Evolutionary conservation across 1,139 yeast genomes (phyloP).

Genomic region (Geotrichum klebahnii): DNA sequence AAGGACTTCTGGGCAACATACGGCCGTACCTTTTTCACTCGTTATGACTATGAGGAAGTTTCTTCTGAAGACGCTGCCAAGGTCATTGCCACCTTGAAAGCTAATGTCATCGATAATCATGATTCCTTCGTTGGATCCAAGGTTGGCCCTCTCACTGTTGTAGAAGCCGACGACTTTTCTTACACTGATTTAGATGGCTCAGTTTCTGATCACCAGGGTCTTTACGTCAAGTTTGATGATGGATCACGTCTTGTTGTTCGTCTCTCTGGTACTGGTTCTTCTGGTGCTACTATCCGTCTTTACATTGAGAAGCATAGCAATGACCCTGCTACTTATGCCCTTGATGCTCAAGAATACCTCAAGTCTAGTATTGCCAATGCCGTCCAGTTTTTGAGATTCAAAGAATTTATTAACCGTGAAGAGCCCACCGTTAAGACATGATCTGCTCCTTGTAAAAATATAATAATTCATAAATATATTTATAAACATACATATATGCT

Average conservation of each 20-base stretch:
- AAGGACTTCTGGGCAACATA: slow-evolving; percentile 82
- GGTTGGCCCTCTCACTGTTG: slow-evolving; percentile 48
- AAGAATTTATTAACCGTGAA: slow-evolving; percentile 72
- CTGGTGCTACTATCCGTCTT: slow-evolving; percentile 94
- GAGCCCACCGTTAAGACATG: slow-evolving; percentile 87
- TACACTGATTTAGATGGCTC: slow-evolving; percentile 95
- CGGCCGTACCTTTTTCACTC: slow-evolving; percentile 96
- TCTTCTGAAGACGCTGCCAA: slow-evolving; percentile 68
- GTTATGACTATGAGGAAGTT: slow-evolving; percentile 90
- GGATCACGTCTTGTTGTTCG: slow-evolving; percentile 88
- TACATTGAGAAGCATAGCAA: slow-evolving; percentile 79
- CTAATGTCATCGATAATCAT: slow-evolving; percentile 44
- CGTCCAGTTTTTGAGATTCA: slow-evolving; percentile 63
- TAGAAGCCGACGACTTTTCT: slow-evolving; percentile 84
- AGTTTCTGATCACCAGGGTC: slow-evolving; percentile 86
- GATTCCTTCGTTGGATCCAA: slow-evolving; percentile 47
- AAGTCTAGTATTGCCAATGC: slow-evolving; percentile 59
- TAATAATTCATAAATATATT: too few species aligned
- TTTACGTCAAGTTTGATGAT: slow-evolving; percentile 72
- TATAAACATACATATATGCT: background rate
- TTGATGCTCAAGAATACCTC: slow-evolving; percentile 67
- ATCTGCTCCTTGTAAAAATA: too few species aligned
- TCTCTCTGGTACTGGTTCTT: slow-evolving; percentile 94
- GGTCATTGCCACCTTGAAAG: slow-evolving; percentile 57
- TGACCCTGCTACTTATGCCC: slow-evolving; percentile 50